Evolutionary conservation across 345 rosid species (phyloP), one percentile per base, ranked within the genome.

Genomic region (Physaria fendleri): DNA sequence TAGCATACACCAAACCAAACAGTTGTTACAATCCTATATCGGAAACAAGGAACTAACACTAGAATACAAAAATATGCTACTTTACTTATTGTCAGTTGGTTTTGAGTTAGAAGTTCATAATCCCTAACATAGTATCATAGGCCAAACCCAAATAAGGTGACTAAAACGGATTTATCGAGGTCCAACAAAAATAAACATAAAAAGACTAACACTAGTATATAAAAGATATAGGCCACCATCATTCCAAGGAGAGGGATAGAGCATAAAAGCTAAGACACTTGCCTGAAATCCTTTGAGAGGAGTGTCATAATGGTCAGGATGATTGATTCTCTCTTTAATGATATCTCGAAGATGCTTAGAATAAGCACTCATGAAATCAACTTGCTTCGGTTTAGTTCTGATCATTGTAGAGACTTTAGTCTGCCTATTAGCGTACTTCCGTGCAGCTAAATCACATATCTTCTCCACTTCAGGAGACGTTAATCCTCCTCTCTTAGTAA

Each of bases 201-300:
- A n/a, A n/a, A n/a, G n/a, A n/a, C n/a, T n/a, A n/a, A n/a, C n/a
- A n/a, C n/a, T n/a, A n/a, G n/a, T n/a, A n/a, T n/a, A n/a, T n/a
- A n/a, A n/a, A n/a, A n/a, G n/a, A n/a, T n/a, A n/a, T n/a, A n/a
- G n/a, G n/a, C n/a, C n/a, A n/a, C n/a, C n/a, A n/a, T n/a, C n/a
- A 8, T 16, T 1, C 15, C 1, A 29, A 13, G 47, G 2, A 38
- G 8, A 24, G n/a, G 44, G 17, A 51, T 5, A 15, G 3, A 28
- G 7, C 6, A 49, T 10, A 16, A 24, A n/a, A 69, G 45, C 34
- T 24, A 63, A n/a, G 52, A 2, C 8, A 5, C 65, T 64, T 64
- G 85, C 98, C 95, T 84, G 84, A 68, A 88, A 84, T 25, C 89
- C 93, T 64, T 76, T 23, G 34, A 88, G 90, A 18, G 98, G 98